A percentile compares a stretch with the other conserved stretches of the same genome.
These are phyloP conservation scores for Gaultheria prostrata DNA, from an alignment of 148 eudicot genomes.

Conservation along the genomic window DNA sequence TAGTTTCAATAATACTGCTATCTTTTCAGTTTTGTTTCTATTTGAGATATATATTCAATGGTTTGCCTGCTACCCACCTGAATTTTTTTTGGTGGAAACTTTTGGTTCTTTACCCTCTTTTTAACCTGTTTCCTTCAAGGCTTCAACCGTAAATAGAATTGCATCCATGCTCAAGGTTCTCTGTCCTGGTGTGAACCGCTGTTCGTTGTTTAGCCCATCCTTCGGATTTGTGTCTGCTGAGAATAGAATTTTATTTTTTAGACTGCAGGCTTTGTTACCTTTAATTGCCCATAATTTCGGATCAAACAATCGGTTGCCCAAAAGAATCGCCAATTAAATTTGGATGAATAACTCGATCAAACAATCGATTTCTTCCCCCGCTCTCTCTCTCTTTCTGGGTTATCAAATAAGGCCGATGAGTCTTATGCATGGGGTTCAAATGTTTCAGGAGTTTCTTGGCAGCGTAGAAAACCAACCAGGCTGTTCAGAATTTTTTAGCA, in stretches of 20 bases:
- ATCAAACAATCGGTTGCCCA: not conserved
- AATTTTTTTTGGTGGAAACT: conserved; percentile 42
- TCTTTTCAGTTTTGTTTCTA: conserved; percentile 22
- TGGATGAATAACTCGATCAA: not conserved
- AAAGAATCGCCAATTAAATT: not conserved
- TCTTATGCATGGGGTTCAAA: not conserved
- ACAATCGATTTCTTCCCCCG: no score
- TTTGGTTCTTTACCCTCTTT: conserved; percentile 24
- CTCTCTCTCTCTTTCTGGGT: no score
- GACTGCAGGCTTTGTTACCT: not conserved
- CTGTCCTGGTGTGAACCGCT: not conserved
- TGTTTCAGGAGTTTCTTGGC: not conserved
- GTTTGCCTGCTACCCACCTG: conserved; percentile 37
- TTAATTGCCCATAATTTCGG: not conserved
- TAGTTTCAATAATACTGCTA: conserved; percentile 25
- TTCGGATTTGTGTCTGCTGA: not conserved
- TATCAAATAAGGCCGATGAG: not conserved
- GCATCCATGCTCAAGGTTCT: not conserved
- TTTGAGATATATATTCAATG: conserved; percentile 25
- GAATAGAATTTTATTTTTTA: not conserved
- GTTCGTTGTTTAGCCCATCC: no score
- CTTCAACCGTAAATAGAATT: conserved; percentile 17
- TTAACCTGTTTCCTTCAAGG: conserved; percentile 19
- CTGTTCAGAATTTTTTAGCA: not conserved
- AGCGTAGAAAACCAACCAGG: not conserved